Evolutionary conservation across 192 early-diverging fungal genomes (phyloP).

Genomic region (Umbelopsis vinacea): DNA sequence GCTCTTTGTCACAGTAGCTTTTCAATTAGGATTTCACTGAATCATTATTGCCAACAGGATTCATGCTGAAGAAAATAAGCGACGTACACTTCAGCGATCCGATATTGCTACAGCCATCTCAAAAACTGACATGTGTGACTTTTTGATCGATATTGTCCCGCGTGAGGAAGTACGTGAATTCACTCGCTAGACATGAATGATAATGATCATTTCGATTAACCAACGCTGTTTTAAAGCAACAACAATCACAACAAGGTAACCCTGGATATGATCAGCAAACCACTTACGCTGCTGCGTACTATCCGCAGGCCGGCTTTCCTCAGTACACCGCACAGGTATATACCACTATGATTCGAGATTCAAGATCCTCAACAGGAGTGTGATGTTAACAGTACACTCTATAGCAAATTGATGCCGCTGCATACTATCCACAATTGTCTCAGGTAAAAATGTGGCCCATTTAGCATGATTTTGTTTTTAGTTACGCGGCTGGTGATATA

Average conservation of each 20-base stretch:
- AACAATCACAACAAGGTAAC: slow-evolving; percentile 20
- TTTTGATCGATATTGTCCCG: slow-evolving; percentile 96
- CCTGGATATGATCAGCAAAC: slow-evolving; percentile 38
- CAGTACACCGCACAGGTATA: slow-evolving; percentile 26
- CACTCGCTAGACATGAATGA: background rate
- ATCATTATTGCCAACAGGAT: slow-evolving; percentile 54
- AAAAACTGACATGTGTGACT: slow-evolving; percentile 95
- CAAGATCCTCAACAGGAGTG: background rate
- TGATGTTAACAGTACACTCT: background rate
- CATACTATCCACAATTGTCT: slow-evolving; percentile 42
- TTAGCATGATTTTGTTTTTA: background rate
- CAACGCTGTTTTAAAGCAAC: background rate
- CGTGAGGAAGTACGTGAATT: slow-evolving; percentile 67
- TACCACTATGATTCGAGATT: background rate
- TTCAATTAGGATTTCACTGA: background rate
- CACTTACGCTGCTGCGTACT: slow-evolving; percentile 33
- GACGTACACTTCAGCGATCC: slow-evolving; percentile 90
- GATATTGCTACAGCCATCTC: slow-evolving; percentile 89
- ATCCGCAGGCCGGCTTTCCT: slow-evolving; percentile 24
- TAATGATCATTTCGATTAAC: background rate
- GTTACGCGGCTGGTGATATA: background rate
- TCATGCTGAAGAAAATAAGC: slow-evolving; percentile 95
- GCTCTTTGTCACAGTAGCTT: background rate
- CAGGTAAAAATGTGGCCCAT: slow-evolving; percentile 25
- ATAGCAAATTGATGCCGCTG: slow-evolving; percentile 35